Conservation (phyloP, 2,329 filamentous ascomycete species). For the Diaporthe batatas region DNA sequence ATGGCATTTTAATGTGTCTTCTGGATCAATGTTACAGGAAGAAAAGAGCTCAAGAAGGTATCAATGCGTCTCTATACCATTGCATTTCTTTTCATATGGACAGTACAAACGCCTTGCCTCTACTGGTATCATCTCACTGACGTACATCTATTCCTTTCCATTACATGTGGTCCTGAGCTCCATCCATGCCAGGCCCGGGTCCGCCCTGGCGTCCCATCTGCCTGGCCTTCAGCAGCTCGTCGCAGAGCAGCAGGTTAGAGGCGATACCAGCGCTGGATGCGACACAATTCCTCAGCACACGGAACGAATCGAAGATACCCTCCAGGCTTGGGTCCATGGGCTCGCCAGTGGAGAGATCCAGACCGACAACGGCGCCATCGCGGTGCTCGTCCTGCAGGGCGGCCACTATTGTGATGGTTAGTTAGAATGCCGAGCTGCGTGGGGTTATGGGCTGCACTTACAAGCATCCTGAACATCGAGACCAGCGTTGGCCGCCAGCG, state of each 20-base stretch:
- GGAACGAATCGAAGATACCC: slow-evolving; percentile 96
- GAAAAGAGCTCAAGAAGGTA: background rate
- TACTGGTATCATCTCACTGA: slow-evolving; percentile 53
- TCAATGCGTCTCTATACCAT: slow-evolving; percentile 25
- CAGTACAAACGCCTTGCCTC: slow-evolving; percentile 42
- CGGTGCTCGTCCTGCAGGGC: slow-evolving; percentile 86
- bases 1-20: background rate
- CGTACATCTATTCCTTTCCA: slow-evolving; percentile 27
- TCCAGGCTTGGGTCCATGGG: slow-evolving; percentile 95
- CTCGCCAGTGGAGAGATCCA: slow-evolving; percentile 88
- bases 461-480: slow-evolving; percentile 96
- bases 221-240: slow-evolving; percentile 96
- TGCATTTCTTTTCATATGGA: slow-evolving; percentile 31
- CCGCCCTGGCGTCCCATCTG: slow-evolving; percentile 84
- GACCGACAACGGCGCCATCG: slow-evolving; percentile 87
- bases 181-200: slow-evolving; percentile 75
- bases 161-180: slow-evolving; percentile 58
- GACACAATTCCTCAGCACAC: slow-evolving; percentile 92
- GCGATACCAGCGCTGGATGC: slow-evolving; percentile 96
- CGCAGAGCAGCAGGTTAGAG: slow-evolving; percentile 93
- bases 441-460: slow-evolving; percentile 63
- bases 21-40: background rate
- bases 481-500: slow-evolving; percentile 92
- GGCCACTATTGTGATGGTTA: slow-evolving; percentile 72
- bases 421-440: slow-evolving; percentile 31